phyloP scores from a whole-genome alignment of 805 yeast genomes.

The Metahyphopichia silvanorum region DNA sequence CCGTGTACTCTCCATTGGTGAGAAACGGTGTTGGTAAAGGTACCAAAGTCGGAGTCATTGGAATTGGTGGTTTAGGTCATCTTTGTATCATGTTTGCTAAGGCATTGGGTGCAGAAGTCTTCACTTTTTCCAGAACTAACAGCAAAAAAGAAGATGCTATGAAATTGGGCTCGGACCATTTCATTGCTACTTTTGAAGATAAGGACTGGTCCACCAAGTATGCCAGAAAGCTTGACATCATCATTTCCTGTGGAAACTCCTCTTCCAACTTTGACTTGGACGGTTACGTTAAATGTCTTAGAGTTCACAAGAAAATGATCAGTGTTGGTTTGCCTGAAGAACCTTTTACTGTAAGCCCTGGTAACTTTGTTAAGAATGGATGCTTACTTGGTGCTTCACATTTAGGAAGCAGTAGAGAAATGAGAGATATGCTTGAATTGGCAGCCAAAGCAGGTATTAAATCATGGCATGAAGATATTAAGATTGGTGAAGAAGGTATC shows the following conservation, averaged over 20 bases:
- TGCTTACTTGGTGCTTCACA: slow-evolving; percentile 25
- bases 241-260: slow-evolving; percentile 53
- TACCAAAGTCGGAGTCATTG: slow-evolving; percentile 53
- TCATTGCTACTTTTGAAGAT: slow-evolving; percentile 50
- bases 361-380: slow-evolving; percentile 21
- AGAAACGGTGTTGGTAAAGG: slow-evolving; percentile 39
- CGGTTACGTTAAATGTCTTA: slow-evolving; percentile 35
- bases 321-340: slow-evolving; percentile 28
- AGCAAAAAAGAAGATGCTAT: slow-evolving; percentile 29
- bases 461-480: slow-evolving; percentile 34
- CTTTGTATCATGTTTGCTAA: slow-evolving; percentile 57
- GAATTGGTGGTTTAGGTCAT: slow-evolving; percentile 69
- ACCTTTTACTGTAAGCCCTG: slow-evolving; percentile 16
- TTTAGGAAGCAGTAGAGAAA: slow-evolving; percentile 33
- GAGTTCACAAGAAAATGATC: slow-evolving; percentile 18
- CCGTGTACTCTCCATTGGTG: slow-evolving; percentile 50
- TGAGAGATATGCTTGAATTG: slow-evolving; percentile 32
- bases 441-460: slow-evolving; percentile 32
- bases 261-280: slow-evolving; percentile 48
- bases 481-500: slow-evolving; percentile 29
- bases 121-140: slow-evolving; percentile 35
- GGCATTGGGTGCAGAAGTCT: slow-evolving; percentile 63
- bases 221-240: slow-evolving; percentile 43
- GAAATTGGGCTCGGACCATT: slow-evolving; percentile 28
- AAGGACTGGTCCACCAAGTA: slow-evolving; percentile 36